These are phyloP conservation scores for Carallia brachiata DNA, from an alignment of 345 rosid species.

Conservation along the genomic window DNA sequence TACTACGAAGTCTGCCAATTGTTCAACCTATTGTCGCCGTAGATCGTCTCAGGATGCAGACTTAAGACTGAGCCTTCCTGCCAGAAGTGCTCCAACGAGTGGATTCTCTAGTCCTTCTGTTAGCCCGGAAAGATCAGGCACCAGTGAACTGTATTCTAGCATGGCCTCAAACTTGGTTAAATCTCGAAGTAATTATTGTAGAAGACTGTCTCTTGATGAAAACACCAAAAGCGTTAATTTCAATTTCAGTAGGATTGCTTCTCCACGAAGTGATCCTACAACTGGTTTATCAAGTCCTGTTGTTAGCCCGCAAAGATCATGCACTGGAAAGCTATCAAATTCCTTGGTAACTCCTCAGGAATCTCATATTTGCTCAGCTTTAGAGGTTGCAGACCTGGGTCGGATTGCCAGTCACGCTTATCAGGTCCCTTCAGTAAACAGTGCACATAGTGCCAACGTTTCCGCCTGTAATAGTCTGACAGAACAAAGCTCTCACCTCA, in stretches of 20 bases:
- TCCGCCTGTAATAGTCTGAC: constrained; percentile 43
- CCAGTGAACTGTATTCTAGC: constrained; percentile 13
- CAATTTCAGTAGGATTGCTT: constrained; percentile 29
- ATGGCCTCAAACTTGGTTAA: background rate
- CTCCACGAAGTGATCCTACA: constrained; percentile 58
- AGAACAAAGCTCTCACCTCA: constrained; percentile 15
- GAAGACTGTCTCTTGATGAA: constrained; percentile 29
- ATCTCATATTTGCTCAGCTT: constrained; percentile 18
- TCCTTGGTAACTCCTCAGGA: constrained; percentile 19
- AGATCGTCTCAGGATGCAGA: constrained; percentile 27
- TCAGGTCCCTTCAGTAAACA: constrained; percentile 22
- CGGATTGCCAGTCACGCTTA: constrained; percentile 18
- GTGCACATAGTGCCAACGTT: constrained; percentile 26
- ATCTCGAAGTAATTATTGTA: constrained; percentile 22
- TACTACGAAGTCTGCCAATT: constrained; percentile 11
- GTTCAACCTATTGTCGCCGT: constrained; percentile 14
- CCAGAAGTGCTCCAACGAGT: constrained; percentile 66
- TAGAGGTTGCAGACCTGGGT: constrained; percentile 19
- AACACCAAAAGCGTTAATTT: constrained; percentile 24
- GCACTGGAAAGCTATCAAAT: constrained; percentile 16
- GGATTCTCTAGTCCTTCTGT: constrained; percentile 45
- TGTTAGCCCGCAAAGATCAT: constrained; percentile 41
- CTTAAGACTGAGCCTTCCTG: constrained; percentile 33
- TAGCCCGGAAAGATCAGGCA: constrained; percentile 42
- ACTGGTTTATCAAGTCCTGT: constrained; percentile 49